Conservation (phyloP, 2,329 filamentous ascomycete genomes). For the Colletotrichum brevisporum region DNA sequence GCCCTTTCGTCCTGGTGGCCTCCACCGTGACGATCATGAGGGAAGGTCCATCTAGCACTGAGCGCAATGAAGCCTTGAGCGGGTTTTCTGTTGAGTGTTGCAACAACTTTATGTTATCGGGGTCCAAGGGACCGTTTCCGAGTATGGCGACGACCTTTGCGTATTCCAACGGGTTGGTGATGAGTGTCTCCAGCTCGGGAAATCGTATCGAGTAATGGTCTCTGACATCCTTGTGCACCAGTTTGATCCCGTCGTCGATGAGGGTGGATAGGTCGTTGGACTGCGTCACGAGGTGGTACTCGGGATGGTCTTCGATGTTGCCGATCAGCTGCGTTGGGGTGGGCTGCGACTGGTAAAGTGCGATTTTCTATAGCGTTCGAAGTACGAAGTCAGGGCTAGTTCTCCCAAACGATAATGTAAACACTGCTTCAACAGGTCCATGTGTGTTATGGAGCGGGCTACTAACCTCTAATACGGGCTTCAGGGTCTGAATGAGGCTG, state of each 20-base stretch:
- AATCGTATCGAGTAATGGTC: slow-evolving; percentile 97
- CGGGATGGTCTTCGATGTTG: slow-evolving; percentile 91
- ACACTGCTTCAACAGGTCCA: slow-evolving; percentile 56
- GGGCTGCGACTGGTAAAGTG: slow-evolving; percentile 79
- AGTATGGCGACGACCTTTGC: slow-evolving; percentile 95
- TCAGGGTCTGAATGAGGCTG: slow-evolving; percentile 83
- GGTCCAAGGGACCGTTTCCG: slow-evolving; percentile 90
- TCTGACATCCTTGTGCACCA: slow-evolving; percentile 96
- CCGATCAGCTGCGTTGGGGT: slow-evolving; percentile 78
- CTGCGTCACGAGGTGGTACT: slow-evolving; percentile 89
- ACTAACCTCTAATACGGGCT: slow-evolving; percentile 87
- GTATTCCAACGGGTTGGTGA: slow-evolving; percentile 94
- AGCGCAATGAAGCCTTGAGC: slow-evolving; percentile 80
- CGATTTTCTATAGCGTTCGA: slow-evolving; percentile 80
- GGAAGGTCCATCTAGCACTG: slow-evolving; percentile 88
- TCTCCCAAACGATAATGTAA: slow-evolving; percentile 73
- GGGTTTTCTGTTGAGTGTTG: slow-evolving; percentile 84
- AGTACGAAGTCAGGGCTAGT: slow-evolving; percentile 77
- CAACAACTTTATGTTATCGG: slow-evolving; percentile 83
- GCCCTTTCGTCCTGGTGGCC: slow-evolving; percentile 89
- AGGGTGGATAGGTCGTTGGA: slow-evolving; percentile 91
- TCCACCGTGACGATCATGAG: slow-evolving; percentile 97
- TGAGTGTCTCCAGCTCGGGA: slow-evolving; percentile 89
- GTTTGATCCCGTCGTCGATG: slow-evolving; percentile 92
- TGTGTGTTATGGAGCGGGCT: slow-evolving; percentile 24